Percentiles rank a stretch among this genome's conserved stretches.
phyloP scores from a whole-genome alignment of 371 early-diverging fungal species.

The Mortierella sp. region DNA sequence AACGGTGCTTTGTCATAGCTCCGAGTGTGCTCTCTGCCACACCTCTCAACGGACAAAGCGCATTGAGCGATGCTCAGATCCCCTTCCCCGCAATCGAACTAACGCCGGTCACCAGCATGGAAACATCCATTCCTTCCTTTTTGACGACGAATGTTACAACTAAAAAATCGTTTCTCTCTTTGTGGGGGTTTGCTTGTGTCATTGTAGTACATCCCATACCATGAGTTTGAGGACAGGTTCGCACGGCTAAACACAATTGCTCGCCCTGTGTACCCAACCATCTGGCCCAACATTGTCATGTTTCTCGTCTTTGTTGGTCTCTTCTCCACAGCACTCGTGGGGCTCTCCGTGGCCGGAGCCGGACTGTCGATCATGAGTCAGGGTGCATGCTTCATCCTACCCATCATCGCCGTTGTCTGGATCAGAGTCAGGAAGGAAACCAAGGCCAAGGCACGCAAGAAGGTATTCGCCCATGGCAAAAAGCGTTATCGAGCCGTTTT shows the following conservation, averaged over 20 bases:
- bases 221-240: slow-evolving; percentile 27
- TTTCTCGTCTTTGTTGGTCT: slow-evolving; percentile 6
- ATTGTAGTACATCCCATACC: slow-evolving; percentile 27
- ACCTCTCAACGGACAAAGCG: slow-evolving; percentile 2
- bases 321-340: slow-evolving; percentile 8
- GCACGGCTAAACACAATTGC: slow-evolving; percentile 12
- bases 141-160: too few species aligned
- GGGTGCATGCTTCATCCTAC: slow-evolving; percentile 38
- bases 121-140: too few species aligned
- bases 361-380: slow-evolving; percentile 32
- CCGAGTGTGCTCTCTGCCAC: neutral
- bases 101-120: neutral
- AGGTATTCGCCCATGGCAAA: too few species aligned
- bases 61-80: neutral
- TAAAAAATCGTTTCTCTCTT: neutral
- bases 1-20: neutral
- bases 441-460: slow-evolving; percentile 28
- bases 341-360: slow-evolving; percentile 14
- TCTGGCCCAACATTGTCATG: slow-evolving; percentile 29
- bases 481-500: too few species aligned
- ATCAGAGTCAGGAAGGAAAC: slow-evolving; percentile 34
- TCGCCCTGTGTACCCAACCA: slow-evolving; percentile 23
- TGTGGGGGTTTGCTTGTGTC: neutral
- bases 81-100: neutral
- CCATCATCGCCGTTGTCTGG: slow-evolving; percentile 39